These are phyloP conservation scores for Pulveroboletus sp. DNA, from an alignment of 768 basidiomycete genomes.

Conservation along the genomic window DNA sequence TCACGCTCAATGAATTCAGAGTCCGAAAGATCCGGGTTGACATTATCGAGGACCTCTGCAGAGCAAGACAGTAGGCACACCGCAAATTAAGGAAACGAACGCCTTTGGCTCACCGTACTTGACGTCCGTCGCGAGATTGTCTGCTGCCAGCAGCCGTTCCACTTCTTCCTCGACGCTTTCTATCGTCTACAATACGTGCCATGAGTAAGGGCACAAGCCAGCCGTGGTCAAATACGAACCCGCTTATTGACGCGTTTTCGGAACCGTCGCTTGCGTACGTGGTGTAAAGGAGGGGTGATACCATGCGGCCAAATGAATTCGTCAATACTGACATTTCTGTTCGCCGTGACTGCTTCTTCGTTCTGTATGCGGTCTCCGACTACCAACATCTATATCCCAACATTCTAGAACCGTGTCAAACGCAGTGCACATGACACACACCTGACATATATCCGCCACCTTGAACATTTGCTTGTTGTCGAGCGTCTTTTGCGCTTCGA, in stretches of 20 bases:
- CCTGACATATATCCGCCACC: constrained; percentile 97
- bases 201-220: constrained; percentile 2
- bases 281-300: constrained; percentile 87
- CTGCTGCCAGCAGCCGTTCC: constrained; percentile 79
- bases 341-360: constrained; percentile 61
- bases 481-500: constrained; percentile 93
- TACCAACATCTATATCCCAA: constrained; percentile 77
- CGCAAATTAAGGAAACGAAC: too few species aligned
- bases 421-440: constrained; percentile 28
- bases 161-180: constrained; percentile 95
- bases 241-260: constrained; percentile 84
- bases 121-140: constrained; percentile 70
- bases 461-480: constrained; percentile 99
- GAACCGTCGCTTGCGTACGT: constrained; percentile 89
- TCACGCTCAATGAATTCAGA: constrained; percentile 81
- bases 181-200: constrained; percentile 59
- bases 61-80: neutral
- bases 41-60: constrained; percentile 81
- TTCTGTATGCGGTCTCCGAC: constrained; percentile 72
- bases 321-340: constrained; percentile 81
- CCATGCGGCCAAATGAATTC: constrained; percentile 99
- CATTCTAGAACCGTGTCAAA: constrained; percentile 10
- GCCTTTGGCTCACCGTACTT: constrained; percentile 58
- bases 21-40: constrained; percentile 87
- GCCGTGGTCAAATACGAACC: constrained; percentile 39